phyloP scores from a whole-genome alignment of 352 stramenopile genomes.

The Globisporangium ultimum region DNA sequence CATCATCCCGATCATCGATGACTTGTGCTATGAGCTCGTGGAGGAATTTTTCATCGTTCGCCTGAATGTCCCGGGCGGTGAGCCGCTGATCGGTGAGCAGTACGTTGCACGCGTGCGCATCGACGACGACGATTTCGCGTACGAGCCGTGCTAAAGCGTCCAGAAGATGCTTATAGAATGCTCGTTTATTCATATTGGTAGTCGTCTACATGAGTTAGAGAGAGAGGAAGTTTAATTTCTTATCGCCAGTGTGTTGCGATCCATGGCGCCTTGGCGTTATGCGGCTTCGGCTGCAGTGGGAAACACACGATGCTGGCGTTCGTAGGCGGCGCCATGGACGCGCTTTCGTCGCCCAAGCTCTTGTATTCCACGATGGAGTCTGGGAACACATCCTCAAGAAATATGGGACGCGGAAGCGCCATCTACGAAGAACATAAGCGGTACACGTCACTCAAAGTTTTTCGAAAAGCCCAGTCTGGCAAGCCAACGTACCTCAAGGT shows the following conservation, averaged over 20 bases:
- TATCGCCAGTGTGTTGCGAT: constrained; percentile 38
- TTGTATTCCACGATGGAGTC: constrained; percentile 73
- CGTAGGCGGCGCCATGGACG: constrained; percentile 14
- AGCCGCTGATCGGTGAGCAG: constrained; percentile 85
- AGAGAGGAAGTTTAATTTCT: not conserved
- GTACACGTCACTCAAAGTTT: too few relatives aligned
- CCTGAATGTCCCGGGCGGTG: constrained; percentile 89
- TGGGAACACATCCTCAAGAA: constrained; percentile 44
- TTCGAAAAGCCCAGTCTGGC: not conserved
- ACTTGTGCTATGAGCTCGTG: constrained; percentile 87
- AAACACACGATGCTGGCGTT: constrained; percentile 72
- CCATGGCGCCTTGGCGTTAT: constrained; percentile 45
- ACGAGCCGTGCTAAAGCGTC: constrained; percentile 36
- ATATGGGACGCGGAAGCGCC: constrained; percentile 23
- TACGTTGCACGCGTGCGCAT: constrained; percentile 89
- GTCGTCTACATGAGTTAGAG: too few relatives aligned
- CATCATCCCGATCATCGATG: constrained; percentile 91
- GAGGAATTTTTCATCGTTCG: constrained; percentile 91
- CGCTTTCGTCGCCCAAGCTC: constrained; percentile 23
- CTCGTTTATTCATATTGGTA: too few relatives aligned
- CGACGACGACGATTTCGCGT: constrained; percentile 90
- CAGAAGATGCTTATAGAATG: too few relatives aligned
- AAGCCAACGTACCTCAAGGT: constrained; percentile 50
- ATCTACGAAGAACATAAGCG: constrained; percentile 23
- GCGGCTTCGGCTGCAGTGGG: constrained; percentile 74